These are phyloP conservation scores for Diaporthe helianthi DNA, from an alignment of 2,329 filamentous ascomycete genomes.

Conservation along the genomic window DNA sequence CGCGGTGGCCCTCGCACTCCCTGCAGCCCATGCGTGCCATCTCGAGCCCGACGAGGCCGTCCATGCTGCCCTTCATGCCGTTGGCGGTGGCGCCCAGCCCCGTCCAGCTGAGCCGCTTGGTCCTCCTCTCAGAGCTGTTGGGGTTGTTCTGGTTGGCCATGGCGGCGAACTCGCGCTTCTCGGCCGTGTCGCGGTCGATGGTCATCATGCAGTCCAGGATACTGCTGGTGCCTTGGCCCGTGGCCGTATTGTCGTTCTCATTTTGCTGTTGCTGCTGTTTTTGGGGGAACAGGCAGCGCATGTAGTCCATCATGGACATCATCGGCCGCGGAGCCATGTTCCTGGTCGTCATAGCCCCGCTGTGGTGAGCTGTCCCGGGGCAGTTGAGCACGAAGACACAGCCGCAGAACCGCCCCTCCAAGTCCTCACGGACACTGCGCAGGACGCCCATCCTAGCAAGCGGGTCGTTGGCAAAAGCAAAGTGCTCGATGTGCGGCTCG, in stretches of 20 bases:
- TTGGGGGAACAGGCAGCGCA: slow-evolving; percentile 46
- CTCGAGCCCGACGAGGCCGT: slow-evolving; percentile 46
- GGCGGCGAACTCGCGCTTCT: slow-evolving; percentile 51
- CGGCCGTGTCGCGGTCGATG: slow-evolving; percentile 50
- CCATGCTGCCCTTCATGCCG: slow-evolving; percentile 42
- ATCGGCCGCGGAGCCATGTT: not conserved
- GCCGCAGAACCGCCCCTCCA: slow-evolving; percentile 49
- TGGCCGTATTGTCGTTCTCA: slow-evolving; percentile 10
- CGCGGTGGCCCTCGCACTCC: slow-evolving; percentile 44
- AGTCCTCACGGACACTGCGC: slow-evolving; percentile 44
- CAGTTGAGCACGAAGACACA: slow-evolving; percentile 47
- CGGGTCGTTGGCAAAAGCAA: slow-evolving; percentile 47
- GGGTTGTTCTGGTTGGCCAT: slow-evolving; percentile 44
- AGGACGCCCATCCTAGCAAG: slow-evolving; percentile 49
- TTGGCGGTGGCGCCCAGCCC: slow-evolving; percentile 46
- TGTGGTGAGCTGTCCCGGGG: not conserved
- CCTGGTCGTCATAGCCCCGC: not conserved
- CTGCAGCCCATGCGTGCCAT: slow-evolving; percentile 45
- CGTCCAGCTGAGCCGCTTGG: slow-evolving; percentile 50
- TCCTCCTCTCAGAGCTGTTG: slow-evolving; percentile 35
- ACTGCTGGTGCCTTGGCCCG: slow-evolving; percentile 19
- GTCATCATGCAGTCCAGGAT: slow-evolving; percentile 45
- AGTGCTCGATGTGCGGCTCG: slow-evolving; percentile 46
- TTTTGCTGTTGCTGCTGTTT: slow-evolving; percentile 36
- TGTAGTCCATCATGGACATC: slow-evolving; percentile 45